Evolutionary conservation across 805 yeast species (phyloP).

Genomic region (Lipomyces oligophaga): DNA sequence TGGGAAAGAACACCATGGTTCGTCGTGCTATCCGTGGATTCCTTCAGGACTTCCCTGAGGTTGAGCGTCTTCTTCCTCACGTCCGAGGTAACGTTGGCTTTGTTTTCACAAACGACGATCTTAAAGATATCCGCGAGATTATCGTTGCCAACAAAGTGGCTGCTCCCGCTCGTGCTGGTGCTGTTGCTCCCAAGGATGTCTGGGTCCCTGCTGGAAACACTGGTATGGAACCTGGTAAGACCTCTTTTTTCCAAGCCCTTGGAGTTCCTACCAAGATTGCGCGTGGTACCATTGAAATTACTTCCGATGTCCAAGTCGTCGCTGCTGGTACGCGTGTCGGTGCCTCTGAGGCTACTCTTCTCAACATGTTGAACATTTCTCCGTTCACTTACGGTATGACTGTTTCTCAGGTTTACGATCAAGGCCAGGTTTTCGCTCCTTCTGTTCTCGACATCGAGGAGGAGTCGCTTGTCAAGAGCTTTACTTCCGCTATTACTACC

Average conservation of each 20-base stretch:
- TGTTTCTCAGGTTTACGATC: slow-evolving; percentile 95
- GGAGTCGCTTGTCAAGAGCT: slow-evolving; percentile 90
- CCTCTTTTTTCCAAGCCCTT: slow-evolving; percentile 99
- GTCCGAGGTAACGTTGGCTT: slow-evolving; percentile 99
- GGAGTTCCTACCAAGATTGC: slow-evolving; percentile 99
- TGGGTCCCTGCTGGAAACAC: slow-evolving; percentile 99
- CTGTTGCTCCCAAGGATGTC: slow-evolving; percentile 96
- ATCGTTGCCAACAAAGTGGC: slow-evolving; percentile 92
- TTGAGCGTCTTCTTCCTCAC: slow-evolving; percentile 89
- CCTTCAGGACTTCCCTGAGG: slow-evolving; percentile 90
- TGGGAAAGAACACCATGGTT: slow-evolving; percentile 99
- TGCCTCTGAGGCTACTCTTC: slow-evolving; percentile 97
- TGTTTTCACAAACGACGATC: slow-evolving; percentile 96
- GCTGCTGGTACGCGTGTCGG: slow-evolving; percentile 84
- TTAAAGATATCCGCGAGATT: slow-evolving; percentile 85
- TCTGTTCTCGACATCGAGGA: slow-evolving; percentile 97
- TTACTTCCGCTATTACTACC: slow-evolving; percentile 85
- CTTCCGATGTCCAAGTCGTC: slow-evolving; percentile 93
- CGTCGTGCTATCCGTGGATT: slow-evolving; percentile 99
- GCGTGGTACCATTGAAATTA: slow-evolving; percentile 99
- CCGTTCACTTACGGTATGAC: slow-evolving; percentile 99
- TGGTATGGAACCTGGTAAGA: slow-evolving; percentile 99
- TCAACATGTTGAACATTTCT: slow-evolving; percentile 99
- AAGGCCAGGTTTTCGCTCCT: slow-evolving; percentile 97
- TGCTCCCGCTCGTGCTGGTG: slow-evolving; percentile 99